Conservation (phyloP, 208 protist species). For the Trypanosoma scelopori region DNA sequence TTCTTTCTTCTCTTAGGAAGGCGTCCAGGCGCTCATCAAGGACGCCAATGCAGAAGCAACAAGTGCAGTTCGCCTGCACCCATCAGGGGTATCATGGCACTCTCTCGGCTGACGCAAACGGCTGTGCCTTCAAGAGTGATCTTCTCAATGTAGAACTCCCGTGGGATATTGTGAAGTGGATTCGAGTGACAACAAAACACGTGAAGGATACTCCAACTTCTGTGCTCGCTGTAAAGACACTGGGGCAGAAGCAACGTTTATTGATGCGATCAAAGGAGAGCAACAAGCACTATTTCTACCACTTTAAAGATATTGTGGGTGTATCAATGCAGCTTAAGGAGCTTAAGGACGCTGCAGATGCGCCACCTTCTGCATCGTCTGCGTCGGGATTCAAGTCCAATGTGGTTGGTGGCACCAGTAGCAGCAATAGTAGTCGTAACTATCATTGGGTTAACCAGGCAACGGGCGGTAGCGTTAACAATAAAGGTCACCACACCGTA, state of each 20-base stretch:
- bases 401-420: not conserved
- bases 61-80: conserved; percentile 44
- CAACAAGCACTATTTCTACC: conserved; percentile 73
- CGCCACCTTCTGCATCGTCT: not conserved
- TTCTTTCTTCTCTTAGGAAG: conserved; percentile 12
- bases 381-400: too few relatives aligned
- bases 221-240: conserved; percentile 57
- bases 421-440: not conserved
- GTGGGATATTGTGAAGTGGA: conserved; percentile 66
- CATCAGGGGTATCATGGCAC: conserved; percentile 69
- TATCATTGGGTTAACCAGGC: not conserved
- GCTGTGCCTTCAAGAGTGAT: conserved; percentile 61
- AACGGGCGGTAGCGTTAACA: not conserved
- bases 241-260: conserved; percentile 11
- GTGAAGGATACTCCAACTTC: conserved; percentile 70
- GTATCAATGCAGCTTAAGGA: conserved; percentile 43
- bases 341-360: conserved; percentile 7
- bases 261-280: conserved; percentile 17
- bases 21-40: not conserved
- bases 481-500: not conserved
- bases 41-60: not conserved
- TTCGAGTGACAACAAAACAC: conserved; percentile 66
- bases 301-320: conserved; percentile 76
- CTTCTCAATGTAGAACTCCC: conserved; percentile 52
- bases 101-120: conserved; percentile 42